These are phyloP conservation scores for Pezicula rhizophila DNA, from an alignment of 2,329 filamentous ascomycete genomes.

Conservation along the genomic window DNA sequence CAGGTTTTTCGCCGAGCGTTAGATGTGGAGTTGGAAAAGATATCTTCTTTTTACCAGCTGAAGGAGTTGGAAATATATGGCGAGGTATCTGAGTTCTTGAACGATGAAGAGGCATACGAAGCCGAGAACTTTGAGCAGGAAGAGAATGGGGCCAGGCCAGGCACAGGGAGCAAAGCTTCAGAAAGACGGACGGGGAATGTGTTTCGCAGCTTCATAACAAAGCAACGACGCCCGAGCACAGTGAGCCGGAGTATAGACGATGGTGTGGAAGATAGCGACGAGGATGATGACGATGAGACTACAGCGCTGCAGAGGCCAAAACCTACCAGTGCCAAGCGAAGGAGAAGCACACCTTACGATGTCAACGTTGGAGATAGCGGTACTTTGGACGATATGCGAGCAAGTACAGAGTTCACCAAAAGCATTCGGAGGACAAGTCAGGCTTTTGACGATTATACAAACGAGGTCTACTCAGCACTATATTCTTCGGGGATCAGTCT, in stretches of 20 bases:
- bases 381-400: constrained; percentile 47
- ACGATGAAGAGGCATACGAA: constrained; percentile 64
- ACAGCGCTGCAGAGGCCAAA: constrained; percentile 34
- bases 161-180: constrained; percentile 35
- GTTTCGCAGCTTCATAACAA: constrained; percentile 43
- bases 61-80: constrained; percentile 85
- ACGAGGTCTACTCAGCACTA: constrained; percentile 63
- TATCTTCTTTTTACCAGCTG: constrained; percentile 79
- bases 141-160: constrained; percentile 30
- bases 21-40: constrained; percentile 88
- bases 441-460: constrained; percentile 71
- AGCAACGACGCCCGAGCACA: constrained; percentile 38
- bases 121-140: constrained; percentile 27
- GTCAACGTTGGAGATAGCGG: constrained; percentile 8
- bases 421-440: constrained; percentile 55
- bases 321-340: constrained; percentile 24
- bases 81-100: constrained; percentile 71
- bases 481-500: constrained; percentile 73
- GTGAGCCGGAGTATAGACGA: constrained; percentile 45
- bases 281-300: constrained; percentile 58
- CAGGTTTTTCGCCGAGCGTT: constrained; percentile 74
- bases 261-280: constrained; percentile 57
- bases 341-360: constrained; percentile 25
- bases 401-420: constrained; percentile 56
- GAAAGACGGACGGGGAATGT: constrained; percentile 40